phyloP scores from a whole-genome alignment of 176 grass and related monocot species.

The Echinochloa phyllopogon region DNA sequence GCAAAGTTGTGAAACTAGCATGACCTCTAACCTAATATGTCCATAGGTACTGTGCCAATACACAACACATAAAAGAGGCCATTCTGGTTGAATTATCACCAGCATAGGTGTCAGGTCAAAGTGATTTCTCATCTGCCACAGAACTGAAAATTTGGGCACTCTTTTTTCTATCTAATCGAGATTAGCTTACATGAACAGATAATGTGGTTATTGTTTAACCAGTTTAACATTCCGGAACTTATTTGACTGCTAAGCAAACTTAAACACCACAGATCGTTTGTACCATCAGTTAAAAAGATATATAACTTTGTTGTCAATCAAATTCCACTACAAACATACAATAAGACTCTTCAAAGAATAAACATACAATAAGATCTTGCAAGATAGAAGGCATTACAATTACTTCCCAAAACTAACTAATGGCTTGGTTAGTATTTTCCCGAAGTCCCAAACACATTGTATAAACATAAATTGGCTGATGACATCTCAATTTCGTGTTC shows the following conservation, averaged over 20 bases:
- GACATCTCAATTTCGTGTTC: neutral
- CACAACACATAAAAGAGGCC: neutral
- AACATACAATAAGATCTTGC: neutral
- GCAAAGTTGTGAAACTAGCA: neutral
- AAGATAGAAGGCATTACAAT: neutral
- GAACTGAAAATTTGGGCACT: neutral
- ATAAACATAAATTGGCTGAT: neutral
- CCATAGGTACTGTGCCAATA: neutral
- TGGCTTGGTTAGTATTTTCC: neutral
- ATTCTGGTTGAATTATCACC: neutral
- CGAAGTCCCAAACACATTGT: neutral
- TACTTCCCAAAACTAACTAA: neutral
- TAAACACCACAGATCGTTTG: neutral
- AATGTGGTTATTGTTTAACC: constrained; percentile 2
- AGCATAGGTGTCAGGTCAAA: neutral
- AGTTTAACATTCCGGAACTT: neutral
- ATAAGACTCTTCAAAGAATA: constrained; percentile 2
- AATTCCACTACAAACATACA: neutral
- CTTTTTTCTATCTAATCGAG: neutral
- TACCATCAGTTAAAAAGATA: neutral
- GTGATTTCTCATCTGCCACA: neutral
- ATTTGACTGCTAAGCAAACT: neutral
- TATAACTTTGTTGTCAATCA: neutral
- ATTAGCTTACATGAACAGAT: neutral
- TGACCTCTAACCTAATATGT: constrained; percentile 19